phyloP scores from a whole-genome alignment of 2,329 filamentous ascomycete genomes.

The Bipolaris victoriae region DNA sequence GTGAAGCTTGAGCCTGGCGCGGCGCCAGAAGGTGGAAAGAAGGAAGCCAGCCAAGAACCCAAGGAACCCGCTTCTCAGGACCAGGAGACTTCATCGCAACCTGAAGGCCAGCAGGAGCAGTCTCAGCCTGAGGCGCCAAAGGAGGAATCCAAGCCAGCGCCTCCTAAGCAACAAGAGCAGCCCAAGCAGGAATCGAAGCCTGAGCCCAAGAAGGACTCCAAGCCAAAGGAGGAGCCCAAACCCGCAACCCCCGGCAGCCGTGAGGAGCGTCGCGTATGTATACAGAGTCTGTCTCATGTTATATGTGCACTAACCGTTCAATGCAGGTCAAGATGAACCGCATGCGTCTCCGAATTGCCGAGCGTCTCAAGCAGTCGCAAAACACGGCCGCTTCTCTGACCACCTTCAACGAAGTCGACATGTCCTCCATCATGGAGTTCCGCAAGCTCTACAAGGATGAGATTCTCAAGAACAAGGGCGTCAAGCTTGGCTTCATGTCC shows the following conservation, averaged over 20 bases:
- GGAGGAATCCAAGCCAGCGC: conserved; percentile 50
- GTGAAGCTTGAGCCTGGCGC: conserved; percentile 78
- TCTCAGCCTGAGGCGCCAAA: conserved; percentile 48
- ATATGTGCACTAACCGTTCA: conserved; percentile 19
- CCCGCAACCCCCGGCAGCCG: conserved; percentile 68
- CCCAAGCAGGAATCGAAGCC: conserved; percentile 37
- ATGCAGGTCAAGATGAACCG: conserved; percentile 97
- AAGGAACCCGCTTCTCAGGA: conserved; percentile 66
- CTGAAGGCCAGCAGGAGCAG: conserved; percentile 58
- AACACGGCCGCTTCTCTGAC: conserved; percentile 97
- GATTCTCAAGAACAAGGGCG: conserved; percentile 90
- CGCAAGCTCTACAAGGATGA: conserved; percentile 98
- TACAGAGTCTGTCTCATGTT: neutral
- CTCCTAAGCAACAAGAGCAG: conserved; percentile 48
- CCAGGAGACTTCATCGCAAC: conserved; percentile 63
- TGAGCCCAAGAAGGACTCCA: conserved; percentile 44
- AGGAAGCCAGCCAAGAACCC: conserved; percentile 61
- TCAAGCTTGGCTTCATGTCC: conserved; percentile 99
- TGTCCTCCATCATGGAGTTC: conserved; percentile 97
- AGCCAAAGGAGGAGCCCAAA: conserved; percentile 39
- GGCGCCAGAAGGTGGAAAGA: conserved; percentile 59
- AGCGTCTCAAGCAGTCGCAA: conserved; percentile 98
- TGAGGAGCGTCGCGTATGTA: conserved; percentile 83
- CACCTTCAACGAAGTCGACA: conserved; percentile 99
- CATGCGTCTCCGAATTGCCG: conserved; percentile 95